A percentile compares a stretch with the other conserved stretches of the same genome.
phyloP scores from a whole-genome alignment of 2,329 filamentous ascomycete genomes.

The Monosporascus sp. region DNA sequence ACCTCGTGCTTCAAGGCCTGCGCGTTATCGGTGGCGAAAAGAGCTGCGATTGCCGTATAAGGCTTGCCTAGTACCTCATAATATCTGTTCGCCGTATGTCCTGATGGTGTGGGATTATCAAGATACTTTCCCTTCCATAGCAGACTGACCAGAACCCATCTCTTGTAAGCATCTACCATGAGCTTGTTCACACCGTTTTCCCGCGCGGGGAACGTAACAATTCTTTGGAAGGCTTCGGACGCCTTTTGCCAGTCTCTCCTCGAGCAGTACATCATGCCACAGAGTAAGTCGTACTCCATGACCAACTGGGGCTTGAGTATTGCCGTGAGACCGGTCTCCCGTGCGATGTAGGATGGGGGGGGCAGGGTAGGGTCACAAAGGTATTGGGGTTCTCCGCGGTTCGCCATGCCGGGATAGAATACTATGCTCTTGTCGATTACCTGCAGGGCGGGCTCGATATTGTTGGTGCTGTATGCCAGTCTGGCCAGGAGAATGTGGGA shows the following conservation, averaged over 20 bases:
- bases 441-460: conserved; percentile 49
- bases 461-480: conserved; percentile 52
- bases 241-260: conserved; percentile 59
- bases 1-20: conserved; percentile 59
- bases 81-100: conserved; percentile 31
- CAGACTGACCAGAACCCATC: conserved; percentile 76
- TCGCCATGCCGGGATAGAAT: conserved; percentile 52
- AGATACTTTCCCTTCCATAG: conserved; percentile 60
- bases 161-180: conserved; percentile 88
- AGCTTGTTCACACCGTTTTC: conserved; percentile 64
- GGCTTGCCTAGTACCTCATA: conserved; percentile 58
- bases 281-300: conserved; percentile 62
- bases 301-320: conserved; percentile 48
- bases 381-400: conserved; percentile 30
- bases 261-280: conserved; percentile 60
- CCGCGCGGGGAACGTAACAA: conserved; percentile 61
- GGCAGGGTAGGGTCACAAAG: conserved; percentile 43
- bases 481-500: conserved; percentile 54
- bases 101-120: conserved; percentile 51
- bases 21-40: conserved; percentile 56
- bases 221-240: conserved; percentile 55
- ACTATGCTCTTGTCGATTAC: conserved; percentile 62
- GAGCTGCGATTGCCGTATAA: conserved; percentile 65
- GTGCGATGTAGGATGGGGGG: conserved; percentile 54
- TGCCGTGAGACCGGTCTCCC: conserved; percentile 51